Evolutionary conservation across 176 grass and related monocot genomes (phyloP).

Genomic region (Aegilops speltoides): DNA sequence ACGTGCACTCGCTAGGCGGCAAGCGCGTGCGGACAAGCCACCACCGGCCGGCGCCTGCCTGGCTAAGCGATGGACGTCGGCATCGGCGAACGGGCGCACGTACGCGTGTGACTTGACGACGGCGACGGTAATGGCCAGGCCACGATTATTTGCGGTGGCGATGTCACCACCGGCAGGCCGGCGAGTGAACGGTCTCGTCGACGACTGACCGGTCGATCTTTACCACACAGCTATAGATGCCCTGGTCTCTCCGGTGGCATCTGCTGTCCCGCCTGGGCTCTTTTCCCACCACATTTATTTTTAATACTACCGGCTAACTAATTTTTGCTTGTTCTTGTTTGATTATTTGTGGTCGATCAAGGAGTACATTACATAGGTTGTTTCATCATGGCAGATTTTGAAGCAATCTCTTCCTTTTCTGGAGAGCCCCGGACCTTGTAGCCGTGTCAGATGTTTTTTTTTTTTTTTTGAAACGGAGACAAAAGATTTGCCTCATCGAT

Average conservation of each 20-base stretch:
- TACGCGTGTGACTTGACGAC: neutral
- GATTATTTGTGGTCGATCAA: neutral
- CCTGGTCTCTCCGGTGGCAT: conserved; percentile 19
- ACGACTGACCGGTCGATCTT: neutral
- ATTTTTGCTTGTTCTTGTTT: neutral
- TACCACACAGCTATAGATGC: conserved; percentile 8
- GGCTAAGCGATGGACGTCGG: neutral
- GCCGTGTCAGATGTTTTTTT: too few species aligned
- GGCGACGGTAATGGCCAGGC: conserved; percentile 10
- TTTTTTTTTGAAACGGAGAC: too few species aligned
- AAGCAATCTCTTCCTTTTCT: neutral
- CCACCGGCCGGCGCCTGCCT: conserved; percentile 1
- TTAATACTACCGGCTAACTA: neutral
- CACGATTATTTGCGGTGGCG: conserved; percentile 21
- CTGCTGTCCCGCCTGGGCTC: neutral
- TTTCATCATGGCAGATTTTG: neutral
- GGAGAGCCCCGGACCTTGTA: neutral
- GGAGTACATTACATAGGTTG: neutral
- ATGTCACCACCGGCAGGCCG: conserved; percentile 8
- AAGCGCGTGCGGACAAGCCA: neutral
- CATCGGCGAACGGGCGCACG: neutral
- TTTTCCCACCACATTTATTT: conserved; percentile 11
- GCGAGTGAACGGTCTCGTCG: neutral
- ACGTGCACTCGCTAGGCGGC: neutral
- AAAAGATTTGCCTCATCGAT: too few species aligned